Base-by-base conservation (phyloP, 306 rosid genomes). In the Hippophae gyantsensis region DNA sequence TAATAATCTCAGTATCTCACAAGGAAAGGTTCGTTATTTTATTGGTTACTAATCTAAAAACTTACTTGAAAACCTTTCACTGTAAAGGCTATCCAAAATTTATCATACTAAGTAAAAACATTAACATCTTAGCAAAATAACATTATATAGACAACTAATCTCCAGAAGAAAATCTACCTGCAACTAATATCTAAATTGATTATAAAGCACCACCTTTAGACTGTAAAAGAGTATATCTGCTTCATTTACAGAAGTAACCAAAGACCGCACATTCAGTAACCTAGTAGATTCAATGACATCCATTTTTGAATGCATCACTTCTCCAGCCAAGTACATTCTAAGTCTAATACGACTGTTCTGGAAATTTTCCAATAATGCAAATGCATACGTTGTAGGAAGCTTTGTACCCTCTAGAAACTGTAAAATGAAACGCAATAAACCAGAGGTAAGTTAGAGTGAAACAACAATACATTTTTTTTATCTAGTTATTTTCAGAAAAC, bases 321-420 rank as follows among this genome's bases (percentile, higher is more conserved):
- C 87, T 72, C 94, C 94, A 9, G 83, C 83, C 61, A 90, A 75
- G 76, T 68, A 81, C 82, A 90, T 80, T 79, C 92, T 83, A 58
- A 81, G 82, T 58, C 79, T 79, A 57, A 87, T 55, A 68, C 82
- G 79, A 69, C 66, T 60, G 2, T 58, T 78, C 9, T 77, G 85
- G 55, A 62, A 60, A 43, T 73, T 74, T 69, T 90, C 97, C 69
- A 90, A 96, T 76, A 83, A 81, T 45, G 96, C 90, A 83, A 90
- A 90, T 9, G 94, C 96, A 62, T 90, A 83, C 5, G 76, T 75
- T 10, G 81, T 75, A 13, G 86, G 88, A 18, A 85, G 64, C 58
- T 59, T 78, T 73, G 72, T 69, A 42, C 74, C 79, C 44, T 42
- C 75, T 60, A 70, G 62, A 76, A 63, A 63, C 96, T 90, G 85